Evolutionary conservation across 768 basidiomycete genomes (phyloP).

Genomic region (Mycena kentingensis): DNA sequence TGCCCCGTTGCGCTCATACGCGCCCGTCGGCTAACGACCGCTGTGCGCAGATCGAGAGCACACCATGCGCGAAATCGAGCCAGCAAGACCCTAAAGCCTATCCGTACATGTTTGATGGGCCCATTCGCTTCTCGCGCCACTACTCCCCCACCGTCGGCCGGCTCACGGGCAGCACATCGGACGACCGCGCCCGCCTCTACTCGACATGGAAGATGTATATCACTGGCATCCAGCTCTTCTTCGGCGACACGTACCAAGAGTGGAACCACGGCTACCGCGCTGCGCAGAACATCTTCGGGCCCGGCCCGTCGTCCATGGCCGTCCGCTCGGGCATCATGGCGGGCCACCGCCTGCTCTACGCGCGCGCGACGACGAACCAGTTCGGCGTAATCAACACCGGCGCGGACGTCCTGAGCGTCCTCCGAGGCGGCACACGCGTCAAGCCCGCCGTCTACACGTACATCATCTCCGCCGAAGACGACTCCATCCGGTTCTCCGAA

Average conservation of each 20-base stretch:
- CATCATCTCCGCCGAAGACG: slow-evolving; percentile 73
- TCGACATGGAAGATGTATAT: slow-evolving; percentile 81
- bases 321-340: slow-evolving; percentile 71
- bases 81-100: slow-evolving; percentile 39
- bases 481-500: slow-evolving; percentile 80
- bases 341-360: slow-evolving; percentile 74
- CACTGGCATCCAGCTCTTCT: slow-evolving; percentile 58
- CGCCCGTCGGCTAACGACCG: neutral
- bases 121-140: slow-evolving; percentile 70
- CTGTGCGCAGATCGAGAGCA: slow-evolving; percentile 53
- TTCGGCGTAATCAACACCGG: slow-evolving; percentile 59
- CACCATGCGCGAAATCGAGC: slow-evolving; percentile 35
- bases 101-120: slow-evolving; percentile 73
- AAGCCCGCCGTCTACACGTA: slow-evolving; percentile 88
- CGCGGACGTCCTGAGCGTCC: slow-evolving; percentile 51
- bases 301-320: slow-evolving; percentile 60
- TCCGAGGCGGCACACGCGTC: slow-evolving; percentile 59
- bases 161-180: slow-evolving; percentile 49
- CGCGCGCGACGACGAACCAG: slow-evolving; percentile 59
- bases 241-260: slow-evolving; percentile 58
- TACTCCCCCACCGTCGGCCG: slow-evolving; percentile 69
- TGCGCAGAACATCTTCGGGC: slow-evolving; percentile 68
- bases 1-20: neutral
- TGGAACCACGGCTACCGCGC: slow-evolving; percentile 73
- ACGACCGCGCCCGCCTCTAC: slow-evolving; percentile 62